phyloP scores from a whole-genome alignment of 129 eudicot species.

The Centrapalus pauciflorus region DNA sequence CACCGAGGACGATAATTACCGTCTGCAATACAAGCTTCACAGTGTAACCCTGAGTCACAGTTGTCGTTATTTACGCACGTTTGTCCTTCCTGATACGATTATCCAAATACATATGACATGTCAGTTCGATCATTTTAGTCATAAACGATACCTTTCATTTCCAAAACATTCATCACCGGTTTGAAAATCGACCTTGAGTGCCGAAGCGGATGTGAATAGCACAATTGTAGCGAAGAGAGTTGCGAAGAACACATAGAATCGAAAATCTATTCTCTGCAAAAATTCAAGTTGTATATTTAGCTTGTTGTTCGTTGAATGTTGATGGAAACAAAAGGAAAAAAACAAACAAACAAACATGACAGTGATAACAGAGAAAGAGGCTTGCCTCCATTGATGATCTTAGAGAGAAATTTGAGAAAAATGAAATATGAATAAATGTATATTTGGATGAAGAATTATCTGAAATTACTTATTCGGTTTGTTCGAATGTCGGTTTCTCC shows the following conservation, averaged over 20 bases:
- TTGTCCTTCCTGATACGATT: constrained; percentile 50
- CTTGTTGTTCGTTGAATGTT: constrained; percentile 4
- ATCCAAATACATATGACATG: neutral
- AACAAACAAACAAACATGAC: neutral
- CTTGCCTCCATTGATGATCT: constrained; percentile 14
- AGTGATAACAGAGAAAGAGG: constrained; percentile 7
- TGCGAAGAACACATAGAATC: constrained; percentile 20
- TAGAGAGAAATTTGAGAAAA: neutral
- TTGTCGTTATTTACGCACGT: constrained; percentile 45
- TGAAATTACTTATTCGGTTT: too few species aligned
- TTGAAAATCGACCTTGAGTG: constrained; percentile 40
- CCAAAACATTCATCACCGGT: neutral
- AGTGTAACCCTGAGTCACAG: constrained; percentile 79
- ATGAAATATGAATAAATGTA: neutral
- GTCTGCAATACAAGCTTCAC: constrained; percentile 79
- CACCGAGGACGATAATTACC: constrained; percentile 74
- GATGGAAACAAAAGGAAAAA: neutral
- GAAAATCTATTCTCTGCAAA: constrained; percentile 25
- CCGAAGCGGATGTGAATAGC: constrained; percentile 32
- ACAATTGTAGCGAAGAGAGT: constrained; percentile 23
- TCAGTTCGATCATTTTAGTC: neutral
- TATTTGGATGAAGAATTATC: constrained; percentile 1
- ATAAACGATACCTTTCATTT: neutral
- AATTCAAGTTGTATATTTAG: neutral
- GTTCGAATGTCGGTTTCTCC: constrained; percentile 22